Percentiles rank a stretch among this genome's conserved stretches.
Evolutionary conservation across 1,284 basidiomycete genomes (phyloP).

Genomic region (Trichosporon ovoides): DNA sequence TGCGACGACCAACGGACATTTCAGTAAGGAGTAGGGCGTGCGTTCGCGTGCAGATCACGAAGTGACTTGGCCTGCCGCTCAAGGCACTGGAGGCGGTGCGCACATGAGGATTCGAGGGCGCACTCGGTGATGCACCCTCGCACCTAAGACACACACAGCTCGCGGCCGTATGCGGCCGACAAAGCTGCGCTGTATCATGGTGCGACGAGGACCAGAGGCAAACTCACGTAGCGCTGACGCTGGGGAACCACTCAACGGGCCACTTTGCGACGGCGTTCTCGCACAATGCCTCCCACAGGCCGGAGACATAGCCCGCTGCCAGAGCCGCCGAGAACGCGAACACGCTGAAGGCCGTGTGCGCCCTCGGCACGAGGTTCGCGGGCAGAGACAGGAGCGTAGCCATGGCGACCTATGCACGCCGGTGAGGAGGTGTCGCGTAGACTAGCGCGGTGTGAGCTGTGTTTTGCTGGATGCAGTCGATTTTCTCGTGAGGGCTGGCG

Average conservation of each 20-base stretch:
- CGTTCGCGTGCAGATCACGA: no score
- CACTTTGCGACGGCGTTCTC: constrained; percentile 73
- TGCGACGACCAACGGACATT: no score
- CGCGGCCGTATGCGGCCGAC: background rate
- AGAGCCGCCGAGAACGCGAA: constrained; percentile 69
- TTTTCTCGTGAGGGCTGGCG: no score
- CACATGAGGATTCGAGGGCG: no score
- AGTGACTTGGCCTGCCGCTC: no score
- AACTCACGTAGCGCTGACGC: constrained; percentile 81
- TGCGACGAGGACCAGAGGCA: background rate
- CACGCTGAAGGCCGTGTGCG: constrained; percentile 66
- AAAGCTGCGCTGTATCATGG: no score
- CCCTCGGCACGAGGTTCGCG: constrained; percentile 40
- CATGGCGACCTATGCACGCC: constrained; percentile 22
- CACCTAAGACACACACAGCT: background rate
- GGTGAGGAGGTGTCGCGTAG: background rate
- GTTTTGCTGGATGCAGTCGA: background rate
- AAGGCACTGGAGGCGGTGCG: no score
- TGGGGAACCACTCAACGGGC: constrained; percentile 88
- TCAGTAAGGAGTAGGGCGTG: no score
- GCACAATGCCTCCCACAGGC: constrained; percentile 82
- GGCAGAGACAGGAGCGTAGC: constrained; percentile 37
- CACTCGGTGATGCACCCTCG: no score
- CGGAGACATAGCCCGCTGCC: constrained; percentile 56
- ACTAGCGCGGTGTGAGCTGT: background rate